Evolutionary conservation across 352 stramenopile species (phyloP).

Genomic region (Phytophthora agathidicida): DNA sequence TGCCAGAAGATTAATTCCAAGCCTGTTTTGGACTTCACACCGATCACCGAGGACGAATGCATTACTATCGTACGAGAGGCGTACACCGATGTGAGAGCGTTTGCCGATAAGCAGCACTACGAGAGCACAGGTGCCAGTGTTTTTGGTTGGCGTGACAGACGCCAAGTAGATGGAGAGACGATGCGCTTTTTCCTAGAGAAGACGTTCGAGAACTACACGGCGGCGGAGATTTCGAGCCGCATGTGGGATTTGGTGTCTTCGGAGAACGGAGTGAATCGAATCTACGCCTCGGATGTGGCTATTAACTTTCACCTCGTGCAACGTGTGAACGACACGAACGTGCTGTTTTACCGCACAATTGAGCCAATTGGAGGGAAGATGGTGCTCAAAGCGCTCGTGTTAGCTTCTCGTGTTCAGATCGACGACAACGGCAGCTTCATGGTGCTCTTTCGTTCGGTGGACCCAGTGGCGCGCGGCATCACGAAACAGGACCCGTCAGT

Average conservation of each 20-base stretch:
- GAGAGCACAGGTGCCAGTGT: conserved; percentile 56
- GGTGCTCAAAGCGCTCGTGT: conserved; percentile 57
- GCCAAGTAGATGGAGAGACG: conserved; percentile 49
- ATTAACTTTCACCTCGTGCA: conserved; percentile 65
- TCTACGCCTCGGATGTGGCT: conserved; percentile 62
- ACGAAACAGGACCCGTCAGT: conserved; percentile 1
- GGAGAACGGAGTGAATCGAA: conserved; percentile 53
- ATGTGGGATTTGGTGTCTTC: conserved; percentile 73
- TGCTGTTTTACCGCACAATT: conserved; percentile 74
- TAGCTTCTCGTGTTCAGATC: conserved; percentile 61
- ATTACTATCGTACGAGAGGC: conserved; percentile 46
- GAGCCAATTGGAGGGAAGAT: conserved; percentile 45
- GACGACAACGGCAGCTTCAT: conserved; percentile 57
- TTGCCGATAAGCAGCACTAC: conserved; percentile 44
- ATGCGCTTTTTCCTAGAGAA: conserved; percentile 75
- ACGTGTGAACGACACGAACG: conserved; percentile 57
- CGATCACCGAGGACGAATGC: conserved; percentile 55
- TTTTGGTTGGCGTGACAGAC: conserved; percentile 70
- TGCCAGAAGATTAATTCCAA: conserved; percentile 14
- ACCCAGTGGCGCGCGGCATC: conserved; percentile 40
- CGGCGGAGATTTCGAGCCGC: conserved; percentile 42
- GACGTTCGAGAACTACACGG: conserved; percentile 48
- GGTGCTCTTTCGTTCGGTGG: conserved; percentile 67
- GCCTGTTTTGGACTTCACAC: conserved; percentile 24
- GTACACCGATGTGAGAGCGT: conserved; percentile 52